Conservation (phyloP, 768 basidiomycete species). For the Phaeotremella skinneri region DNA sequence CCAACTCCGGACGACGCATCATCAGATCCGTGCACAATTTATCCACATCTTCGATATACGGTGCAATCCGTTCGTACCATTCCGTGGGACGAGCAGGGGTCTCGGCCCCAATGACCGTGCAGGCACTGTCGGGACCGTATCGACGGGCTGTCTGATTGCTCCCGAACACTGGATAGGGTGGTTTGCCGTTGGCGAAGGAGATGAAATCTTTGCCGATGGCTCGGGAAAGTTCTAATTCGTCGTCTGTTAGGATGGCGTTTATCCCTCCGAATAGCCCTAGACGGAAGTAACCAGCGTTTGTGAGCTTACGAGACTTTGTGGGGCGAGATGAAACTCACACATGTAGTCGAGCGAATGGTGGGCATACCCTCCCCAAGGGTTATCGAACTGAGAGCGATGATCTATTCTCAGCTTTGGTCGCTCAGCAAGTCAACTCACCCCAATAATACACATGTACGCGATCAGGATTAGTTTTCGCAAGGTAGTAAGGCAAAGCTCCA, state of each 20-base stretch:
- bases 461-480: conserved; percentile 9
- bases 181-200: conserved; percentile 18
- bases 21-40: conserved; percentile 5
- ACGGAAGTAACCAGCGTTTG: neutral
- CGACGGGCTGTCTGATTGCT: neutral
- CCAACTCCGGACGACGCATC: neutral
- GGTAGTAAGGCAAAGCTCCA: conserved; percentile 14
- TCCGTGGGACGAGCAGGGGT: neutral
- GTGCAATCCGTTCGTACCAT: conserved; percentile 9
- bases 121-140: conserved; percentile 39
- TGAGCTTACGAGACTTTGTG: neutral
- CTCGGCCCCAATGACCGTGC: neutral
- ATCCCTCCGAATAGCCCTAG: neutral
- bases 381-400: conserved; percentile 16
- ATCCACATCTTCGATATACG: conserved; percentile 3
- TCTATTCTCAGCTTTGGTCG: neutral
- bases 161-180: conserved; percentile 16
- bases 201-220: conserved; percentile 10
- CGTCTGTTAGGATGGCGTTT: neutral
- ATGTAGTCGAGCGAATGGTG: conserved; percentile 25
- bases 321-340: conserved; percentile 2
- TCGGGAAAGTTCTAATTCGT: neutral
- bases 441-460: conserved; percentile 16
- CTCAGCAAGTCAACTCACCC: neutral
- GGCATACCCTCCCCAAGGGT: conserved; percentile 18